A percentile compares a stretch with the other conserved stretches of the same genome.
Conservation (phyloP, 345 rosid species). For the Balakata baccata region DNA sequence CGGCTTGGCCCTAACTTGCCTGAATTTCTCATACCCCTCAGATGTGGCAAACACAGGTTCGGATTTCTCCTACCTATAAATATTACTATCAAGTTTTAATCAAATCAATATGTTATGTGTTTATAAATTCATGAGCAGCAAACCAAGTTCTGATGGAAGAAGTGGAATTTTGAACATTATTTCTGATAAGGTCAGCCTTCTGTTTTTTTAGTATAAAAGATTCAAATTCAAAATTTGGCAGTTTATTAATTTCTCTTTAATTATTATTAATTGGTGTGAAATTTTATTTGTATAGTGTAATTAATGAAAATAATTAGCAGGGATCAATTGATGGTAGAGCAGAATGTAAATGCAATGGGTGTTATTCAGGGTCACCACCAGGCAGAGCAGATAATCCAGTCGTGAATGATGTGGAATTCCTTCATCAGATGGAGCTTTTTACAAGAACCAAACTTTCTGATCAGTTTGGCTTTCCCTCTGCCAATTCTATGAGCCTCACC, state of each 20-base stretch:
- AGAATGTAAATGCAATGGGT: conserved; percentile 39
- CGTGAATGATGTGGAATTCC: conserved; percentile 60
- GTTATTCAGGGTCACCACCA: conserved; percentile 76
- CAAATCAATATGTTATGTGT: not conserved
- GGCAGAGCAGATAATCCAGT: conserved; percentile 69
- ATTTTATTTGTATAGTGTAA: not conserved
- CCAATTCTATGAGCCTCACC: conserved; percentile 27
- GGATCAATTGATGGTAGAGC: conserved; percentile 30
- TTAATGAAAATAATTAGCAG: conserved; percentile 17
- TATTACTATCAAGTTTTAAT: not conserved
- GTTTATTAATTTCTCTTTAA: too few species aligned
- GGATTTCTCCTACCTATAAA: not conserved
- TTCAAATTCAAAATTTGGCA: too few species aligned
- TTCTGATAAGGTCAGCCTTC: conserved; percentile 41
- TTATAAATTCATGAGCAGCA: conserved; percentile 35
- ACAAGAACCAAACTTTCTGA: conserved; percentile 50
- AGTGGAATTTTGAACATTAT: conserved; percentile 39
- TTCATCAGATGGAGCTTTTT: conserved; percentile 62
- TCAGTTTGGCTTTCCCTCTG: conserved; percentile 35
- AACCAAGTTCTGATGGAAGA: conserved; percentile 40
- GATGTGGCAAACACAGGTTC: conserved; percentile 52
- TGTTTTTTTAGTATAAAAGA: too few species aligned
- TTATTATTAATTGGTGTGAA: not conserved
- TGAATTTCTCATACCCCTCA: conserved; percentile 56
- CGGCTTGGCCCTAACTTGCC: conserved; percentile 47